These are phyloP conservation scores for Cryptococcus sp. DNA, from an alignment of 1,284 basidiomycete species.

Conservation along the genomic window DNA sequence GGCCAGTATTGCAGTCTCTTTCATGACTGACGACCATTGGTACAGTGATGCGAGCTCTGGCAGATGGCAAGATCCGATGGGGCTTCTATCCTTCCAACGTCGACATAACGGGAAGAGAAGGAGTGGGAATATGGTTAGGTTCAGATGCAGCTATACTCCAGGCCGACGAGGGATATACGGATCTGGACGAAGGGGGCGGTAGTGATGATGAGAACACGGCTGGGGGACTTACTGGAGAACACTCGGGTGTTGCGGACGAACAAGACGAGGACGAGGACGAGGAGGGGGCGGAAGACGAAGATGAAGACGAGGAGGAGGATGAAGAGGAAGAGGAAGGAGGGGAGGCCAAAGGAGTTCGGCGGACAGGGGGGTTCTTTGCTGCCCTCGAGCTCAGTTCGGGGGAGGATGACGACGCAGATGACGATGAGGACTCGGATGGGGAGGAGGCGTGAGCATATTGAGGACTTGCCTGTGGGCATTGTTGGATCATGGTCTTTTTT, in stretches of 20 bases:
- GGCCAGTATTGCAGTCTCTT: background rate
- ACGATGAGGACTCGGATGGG: constrained; percentile 44
- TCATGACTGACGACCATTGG: background rate
- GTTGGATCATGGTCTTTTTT: too few species aligned
- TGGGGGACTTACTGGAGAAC: constrained; percentile 6
- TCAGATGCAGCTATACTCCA: background rate
- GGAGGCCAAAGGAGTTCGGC: constrained; percentile 32
- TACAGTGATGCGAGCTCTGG: constrained; percentile 72
- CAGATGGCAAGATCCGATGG: constrained; percentile 78
- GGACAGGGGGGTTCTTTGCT: constrained; percentile 47
- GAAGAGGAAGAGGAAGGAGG: constrained; percentile 17
- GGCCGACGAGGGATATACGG: constrained; percentile 14
- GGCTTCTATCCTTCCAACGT: constrained; percentile 71
- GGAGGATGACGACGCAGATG: constrained; percentile 50
- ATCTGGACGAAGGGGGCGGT: background rate
- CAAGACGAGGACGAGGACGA: constrained; percentile 44
- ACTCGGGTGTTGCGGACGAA: constrained; percentile 34
- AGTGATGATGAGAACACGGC: background rate
- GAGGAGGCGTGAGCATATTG: constrained; percentile 2
- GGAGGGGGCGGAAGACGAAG: constrained; percentile 21
- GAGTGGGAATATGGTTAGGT: constrained; percentile 65
- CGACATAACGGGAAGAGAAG: constrained; percentile 30
- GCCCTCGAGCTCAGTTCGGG: constrained; percentile 45
- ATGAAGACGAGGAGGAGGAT: constrained; percentile 35
- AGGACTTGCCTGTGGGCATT: background rate